These are phyloP conservation scores for Micractinium conductrix DNA, from an alignment of 139 green algal species.

Conservation along the genomic window DNA sequence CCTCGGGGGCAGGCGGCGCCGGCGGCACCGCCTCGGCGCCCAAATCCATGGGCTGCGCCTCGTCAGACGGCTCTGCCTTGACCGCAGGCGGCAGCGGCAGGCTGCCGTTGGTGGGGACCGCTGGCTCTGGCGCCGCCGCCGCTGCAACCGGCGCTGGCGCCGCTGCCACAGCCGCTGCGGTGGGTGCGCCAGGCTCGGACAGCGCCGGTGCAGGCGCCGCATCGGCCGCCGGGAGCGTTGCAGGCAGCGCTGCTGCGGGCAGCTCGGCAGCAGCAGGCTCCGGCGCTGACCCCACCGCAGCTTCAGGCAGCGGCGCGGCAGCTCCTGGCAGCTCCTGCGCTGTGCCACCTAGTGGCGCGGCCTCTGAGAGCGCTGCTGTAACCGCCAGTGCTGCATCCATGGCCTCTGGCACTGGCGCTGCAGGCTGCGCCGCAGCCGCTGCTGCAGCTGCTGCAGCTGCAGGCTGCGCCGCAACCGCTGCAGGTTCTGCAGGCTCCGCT, in stretches of 20 bases:
- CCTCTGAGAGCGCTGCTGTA: not conserved
- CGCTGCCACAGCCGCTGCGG: not conserved
- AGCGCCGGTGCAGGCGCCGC: too few relatives aligned
- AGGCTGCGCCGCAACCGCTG: not conserved
- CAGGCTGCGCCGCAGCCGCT: not conserved
- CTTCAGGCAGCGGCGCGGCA: too few relatives aligned
- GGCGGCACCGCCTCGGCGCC: not conserved
- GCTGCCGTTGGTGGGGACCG: not conserved
- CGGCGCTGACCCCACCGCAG: too few relatives aligned
- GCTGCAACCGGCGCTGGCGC: not conserved
- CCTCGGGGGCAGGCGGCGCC: not conserved
- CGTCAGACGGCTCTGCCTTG: not conserved
- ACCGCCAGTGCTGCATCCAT: not conserved
- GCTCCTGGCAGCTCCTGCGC: too few relatives aligned
- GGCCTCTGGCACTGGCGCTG: too few relatives aligned
- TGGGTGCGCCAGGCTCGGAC: too few relatives aligned
- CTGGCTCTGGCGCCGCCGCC: not conserved
- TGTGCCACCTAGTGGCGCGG: not conserved
- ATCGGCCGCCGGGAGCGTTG: too few relatives aligned
- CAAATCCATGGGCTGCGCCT: not conserved
- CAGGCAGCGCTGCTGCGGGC: too few relatives aligned
- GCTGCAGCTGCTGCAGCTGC: not conserved
- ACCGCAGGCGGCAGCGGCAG: not conserved
- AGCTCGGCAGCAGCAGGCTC: too few relatives aligned
- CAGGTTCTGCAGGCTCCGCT: not conserved